Base-by-base conservation (phyloP, 768 basidiomycete species). In the Mycena pura region DNA sequence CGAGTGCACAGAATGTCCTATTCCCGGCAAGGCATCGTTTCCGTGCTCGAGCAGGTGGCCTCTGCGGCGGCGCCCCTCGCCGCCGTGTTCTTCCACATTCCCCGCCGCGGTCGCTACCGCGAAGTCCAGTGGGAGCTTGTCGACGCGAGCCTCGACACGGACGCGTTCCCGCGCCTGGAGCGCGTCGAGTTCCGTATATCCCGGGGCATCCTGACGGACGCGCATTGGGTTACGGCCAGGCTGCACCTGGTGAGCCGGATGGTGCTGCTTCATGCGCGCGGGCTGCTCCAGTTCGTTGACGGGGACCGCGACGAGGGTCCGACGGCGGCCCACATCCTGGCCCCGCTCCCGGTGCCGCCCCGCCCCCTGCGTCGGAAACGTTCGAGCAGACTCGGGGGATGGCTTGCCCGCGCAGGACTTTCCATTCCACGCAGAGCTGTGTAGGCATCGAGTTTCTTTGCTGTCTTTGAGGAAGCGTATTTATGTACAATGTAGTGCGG, bases 61-160 rank as follows among this genome's bases (percentile, higher is more conserved):
- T 31, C 61, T 1, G 25, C n/a, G n/a, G n/a, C n/a, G n/a, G n/a
- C 53, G 5, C 10, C 2, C 27, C 55, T 62, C 5, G 8, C 27
- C 34, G 45, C 61, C 34, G 27, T 62, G 25, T 43, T 43, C 17
- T 57, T 62, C 55, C 29, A 52, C 14, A 46, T 57, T 6, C 29
- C 28, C 22, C 41, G 57, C 28, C 29, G 31, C 55, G 21, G 32
- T 4, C 36, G 40, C 13, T 56, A 51, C 32, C 46, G 34, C 19
- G 61, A 62, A 27, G 39, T 57, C 24, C 55, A 27, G 10, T 62
- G 61, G 61, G 61, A 52, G 43, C 48, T 44, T 4, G 10, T 62
- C 36, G 61, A 52, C 8, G 25, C 9, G 2, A n/a, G 29, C n/a
- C 31, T 62, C 4, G 19, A 36, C 31, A 6, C 29, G 3, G n/a